Base-by-base conservation (phyloP, 2,329 filamentous ascomycete species). In the Diaporthe ampelina region DNA sequence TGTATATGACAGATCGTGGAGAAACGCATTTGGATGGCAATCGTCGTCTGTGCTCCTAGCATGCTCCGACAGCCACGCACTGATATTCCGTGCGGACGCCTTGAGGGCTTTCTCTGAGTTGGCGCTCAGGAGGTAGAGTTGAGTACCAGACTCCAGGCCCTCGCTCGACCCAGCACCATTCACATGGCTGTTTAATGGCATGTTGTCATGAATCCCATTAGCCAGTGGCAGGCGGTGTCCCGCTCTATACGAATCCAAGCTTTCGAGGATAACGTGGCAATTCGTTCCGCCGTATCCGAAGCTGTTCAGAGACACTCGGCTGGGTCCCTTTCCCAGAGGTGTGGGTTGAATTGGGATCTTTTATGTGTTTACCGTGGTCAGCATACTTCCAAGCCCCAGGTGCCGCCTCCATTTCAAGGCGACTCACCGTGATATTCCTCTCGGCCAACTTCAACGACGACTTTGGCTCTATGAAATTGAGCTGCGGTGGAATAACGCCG, bases 271-370 rank as follows among this genome's bases (percentile, higher is more conserved):
- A 4, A 80, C 81, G 73, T 88, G 86, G 0, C 82, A 83, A 73
- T 87, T 87, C 24, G 83, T 83, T 40, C 86, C 86, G 19, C 86
- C 85, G 40, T 84, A 86, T 4, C 86, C 86, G 72, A 86, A 87
- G 13, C 82, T 84, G 74, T 85, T 85, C 54, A 86, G 79, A 70
- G 26, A 76, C 48, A 77, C 79, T 61, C 58, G 74, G 61, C 70
- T 74, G 75, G 32, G 59, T 54, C 54, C 73, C n/a, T 63, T 65
- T 3, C 21, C 54, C 26, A 58, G 69, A 21, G 9, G 77, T 67
- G 74, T 74, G 73, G 45, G 45, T 2, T 48, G 8, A n/a, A 48
- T 19, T 7, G 45, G 45, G 3, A 48, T 21, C 45, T 48, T 21
- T 21, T 8, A 19, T 48, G 19, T 48, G 8, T 48, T 11, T 13